phyloP scores from a whole-genome alignment of 495 filamentous ascomycete species.

The Aspergillus cavernicola region DNA sequence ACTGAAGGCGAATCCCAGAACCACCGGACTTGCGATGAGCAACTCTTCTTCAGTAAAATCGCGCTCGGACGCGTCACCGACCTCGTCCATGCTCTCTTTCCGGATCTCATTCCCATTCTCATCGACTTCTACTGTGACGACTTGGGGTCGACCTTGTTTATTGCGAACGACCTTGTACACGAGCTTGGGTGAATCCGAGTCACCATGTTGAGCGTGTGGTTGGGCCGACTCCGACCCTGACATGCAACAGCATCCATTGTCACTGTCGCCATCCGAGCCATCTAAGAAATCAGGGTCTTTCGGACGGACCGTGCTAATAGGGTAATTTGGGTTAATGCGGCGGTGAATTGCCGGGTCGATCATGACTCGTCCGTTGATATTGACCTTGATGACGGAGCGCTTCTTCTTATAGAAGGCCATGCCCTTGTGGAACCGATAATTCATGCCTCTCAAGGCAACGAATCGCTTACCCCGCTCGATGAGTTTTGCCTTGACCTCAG shows the following conservation, averaged over 20 bases:
- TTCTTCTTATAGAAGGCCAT: slow-evolving; percentile 83
- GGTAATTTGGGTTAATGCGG: slow-evolving; percentile 85
- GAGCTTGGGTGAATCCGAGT: slow-evolving; percentile 52
- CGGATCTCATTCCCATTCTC: slow-evolving; percentile 60
- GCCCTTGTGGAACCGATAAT: slow-evolving; percentile 79
- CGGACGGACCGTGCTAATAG: slow-evolving; percentile 72
- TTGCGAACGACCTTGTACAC: slow-evolving; percentile 66
- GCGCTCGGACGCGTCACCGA: slow-evolving; percentile 34
- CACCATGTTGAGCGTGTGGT: slow-evolving; percentile 31
- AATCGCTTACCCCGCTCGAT: slow-evolving; percentile 87
- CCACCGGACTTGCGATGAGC: slow-evolving; percentile 83
- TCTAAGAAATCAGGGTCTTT: slow-evolving; percentile 69
- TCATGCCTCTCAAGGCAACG: slow-evolving; percentile 72
- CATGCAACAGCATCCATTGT: slow-evolving; percentile 38
- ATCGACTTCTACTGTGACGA: slow-evolving; percentile 60
- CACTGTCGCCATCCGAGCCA: slow-evolving; percentile 45
- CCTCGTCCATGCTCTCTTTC: slow-evolving; percentile 61
- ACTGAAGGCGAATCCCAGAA: slow-evolving; percentile 87
- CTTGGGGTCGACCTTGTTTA: slow-evolving; percentile 54
- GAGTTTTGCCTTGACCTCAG: slow-evolving; percentile 59
- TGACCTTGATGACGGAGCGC: slow-evolving; percentile 73
- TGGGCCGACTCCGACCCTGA: slow-evolving; percentile 51
- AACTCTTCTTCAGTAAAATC: slow-evolving; percentile 83
- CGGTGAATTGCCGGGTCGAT: slow-evolving; percentile 84
- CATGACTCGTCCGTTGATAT: slow-evolving; percentile 90